Evolutionary conservation across 176 grass and related monocot species (phyloP), one percentile per base, ranked within the genome.

Genomic region (Hordeum vulgare): DNA sequence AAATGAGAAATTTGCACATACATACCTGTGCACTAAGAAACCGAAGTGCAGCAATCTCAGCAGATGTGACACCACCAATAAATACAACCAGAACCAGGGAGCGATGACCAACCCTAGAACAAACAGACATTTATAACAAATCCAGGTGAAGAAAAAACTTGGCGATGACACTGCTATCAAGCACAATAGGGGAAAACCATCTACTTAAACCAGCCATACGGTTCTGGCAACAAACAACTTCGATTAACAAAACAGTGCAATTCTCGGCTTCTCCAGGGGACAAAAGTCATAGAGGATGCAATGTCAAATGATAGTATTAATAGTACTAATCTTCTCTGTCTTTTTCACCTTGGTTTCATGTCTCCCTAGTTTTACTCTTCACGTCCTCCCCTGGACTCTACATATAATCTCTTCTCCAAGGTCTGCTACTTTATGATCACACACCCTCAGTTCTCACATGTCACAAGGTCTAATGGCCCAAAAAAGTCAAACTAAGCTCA

Each of bases 11-110:
- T 75, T 42, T 28, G 35, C 34, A 8, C 56, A 71, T 25, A 41
- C 60, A 3, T 90, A 98, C 96, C 89, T 98, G 96, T 25, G 91
- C 87, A 85, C 93, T 95, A 85, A 98, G 93, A 81, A 98, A 98
- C 14, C 93, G 86, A 75, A 98, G 85, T 20, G 96, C 93, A 94
- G 93, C 91, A 88, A 98, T 94, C 69, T 95, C 93, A 31, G 91
- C 91, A 89, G 90, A 98, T 85, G 96, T 95, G 62, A 94, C 85
- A 20, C 93, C 96, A 21, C 96, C 91, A 87, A 95, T 80, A 76
- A 98, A 98, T 58, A 93, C 85, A 81, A 98, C 93, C 44, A 98
- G 86, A 73, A 91, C 96, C 8, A 98, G 54, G 47, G 93, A 95
- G 37, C 90, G 89, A 47, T 87, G 89, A 76, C 93, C 80, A 85